Evolutionary conservation across 495 filamentous ascomycete genomes (phyloP), one percentile per base, ranked within the genome.

Genomic region (Talaromyces ruber): DNA sequence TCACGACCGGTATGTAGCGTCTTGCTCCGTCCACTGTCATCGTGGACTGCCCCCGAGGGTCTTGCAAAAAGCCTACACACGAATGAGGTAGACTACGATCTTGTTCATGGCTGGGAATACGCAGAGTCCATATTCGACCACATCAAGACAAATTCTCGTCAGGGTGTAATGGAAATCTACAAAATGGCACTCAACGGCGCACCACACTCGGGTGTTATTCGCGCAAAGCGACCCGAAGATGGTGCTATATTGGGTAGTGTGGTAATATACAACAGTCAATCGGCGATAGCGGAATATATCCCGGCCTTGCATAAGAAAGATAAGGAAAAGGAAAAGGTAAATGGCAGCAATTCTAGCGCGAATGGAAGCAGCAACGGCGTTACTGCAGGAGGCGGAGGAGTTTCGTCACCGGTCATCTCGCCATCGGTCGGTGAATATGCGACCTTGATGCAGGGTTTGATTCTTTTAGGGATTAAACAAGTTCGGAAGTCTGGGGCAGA

Each of bases 121-220:
- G 81, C 88, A n/a, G 85, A 86, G 6, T 79, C 82, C 25, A 86
- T 93, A 30, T 77, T 94, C 14, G 84, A 87, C 58, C 90, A 93
- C 67, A 83, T 95, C 59, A 84, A 84, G 50, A 86, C 86, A 0
- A 85, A 87, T 69, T 85, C 89, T 14, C 81, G 85, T n/a, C 88
- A 90, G 62, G 92, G 91, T 25, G 85, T 93, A n/a, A 80, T 87
- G 11, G 90, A 92, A 62, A 84, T 95, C 21, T 96, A 96, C 73
- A 82, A 85, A 30, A 78, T 89, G 32, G 92, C 92, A 4, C 78
- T 96, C 2, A 78, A 84, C 30, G 90, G 92, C 54, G 80, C 83
- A 21, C 83, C 85, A 47, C 78, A 83, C 21, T 93, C 90, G 65
- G 90, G 90, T 50, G 86, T 96, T 60, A 91, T 96, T 62, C 82